Evolutionary conservation across 257 asterid species (phyloP).

Genomic region (Gentiana straminea): DNA sequence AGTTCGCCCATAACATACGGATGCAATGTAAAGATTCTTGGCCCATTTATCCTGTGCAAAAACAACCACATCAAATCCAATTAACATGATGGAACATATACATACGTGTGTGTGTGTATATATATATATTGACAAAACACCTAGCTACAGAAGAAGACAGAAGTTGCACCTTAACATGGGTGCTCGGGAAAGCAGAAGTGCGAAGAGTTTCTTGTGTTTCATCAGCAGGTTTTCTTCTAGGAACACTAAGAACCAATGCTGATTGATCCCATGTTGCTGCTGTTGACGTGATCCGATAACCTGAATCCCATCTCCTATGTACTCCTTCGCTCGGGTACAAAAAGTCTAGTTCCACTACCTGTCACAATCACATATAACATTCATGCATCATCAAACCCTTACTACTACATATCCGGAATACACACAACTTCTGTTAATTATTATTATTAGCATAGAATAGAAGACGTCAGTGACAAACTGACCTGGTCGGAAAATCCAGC

Average conservation of each 20-base stretch:
- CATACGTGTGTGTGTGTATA: neutral
- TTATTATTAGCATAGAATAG: neutral
- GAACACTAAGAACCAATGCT: slow-evolving; percentile 57
- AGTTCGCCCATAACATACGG: slow-evolving; percentile 71
- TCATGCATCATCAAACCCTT: neutral
- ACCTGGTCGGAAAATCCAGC: slow-evolving; percentile 71
- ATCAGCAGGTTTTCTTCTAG: slow-evolving; percentile 53
- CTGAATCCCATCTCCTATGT: slow-evolving; percentile 61
- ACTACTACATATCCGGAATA: neutral
- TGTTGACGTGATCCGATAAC: slow-evolving; percentile 54
- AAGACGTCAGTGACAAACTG: neutral
- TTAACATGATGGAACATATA: neutral
- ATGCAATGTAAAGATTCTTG: slow-evolving; percentile 70
- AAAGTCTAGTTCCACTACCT: slow-evolving; percentile 69
- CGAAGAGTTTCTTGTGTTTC: slow-evolving; percentile 85
- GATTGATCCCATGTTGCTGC: slow-evolving; percentile 62
- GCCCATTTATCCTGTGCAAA: slow-evolving; percentile 71
- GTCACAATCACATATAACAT: slow-evolving; percentile 2
- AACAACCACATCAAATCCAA: neutral
- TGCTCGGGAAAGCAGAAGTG: slow-evolving; percentile 74
- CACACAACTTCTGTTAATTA: no score
- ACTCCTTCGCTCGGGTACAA: slow-evolving; percentile 68
- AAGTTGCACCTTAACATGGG: slow-evolving; percentile 58
- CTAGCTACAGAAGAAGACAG: neutral
- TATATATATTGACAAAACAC: neutral